These are phyloP conservation scores for Bocquillonia castaneifolia DNA, from an alignment of 441 rosid genomes.

Conservation along the genomic window DNA sequence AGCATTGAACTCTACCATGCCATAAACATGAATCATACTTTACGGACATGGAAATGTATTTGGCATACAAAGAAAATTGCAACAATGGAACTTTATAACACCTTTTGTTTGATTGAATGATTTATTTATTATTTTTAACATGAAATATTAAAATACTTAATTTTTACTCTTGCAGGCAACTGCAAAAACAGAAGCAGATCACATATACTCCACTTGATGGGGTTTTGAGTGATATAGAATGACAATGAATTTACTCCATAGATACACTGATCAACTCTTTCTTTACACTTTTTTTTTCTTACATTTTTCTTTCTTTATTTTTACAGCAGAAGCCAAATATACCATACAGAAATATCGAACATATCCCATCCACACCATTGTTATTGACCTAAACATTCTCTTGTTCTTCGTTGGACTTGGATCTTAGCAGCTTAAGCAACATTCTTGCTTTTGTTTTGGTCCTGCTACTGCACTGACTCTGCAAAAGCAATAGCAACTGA, in stretches of 20 bases:
- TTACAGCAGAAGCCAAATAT: not conserved
- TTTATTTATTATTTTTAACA: too few species aligned
- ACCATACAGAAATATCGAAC: not conserved
- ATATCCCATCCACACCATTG: not conserved
- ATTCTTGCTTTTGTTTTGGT: conserved; percentile 49
- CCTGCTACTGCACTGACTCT: conserved; percentile 52
- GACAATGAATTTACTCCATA: not conserved
- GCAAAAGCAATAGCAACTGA: conserved; percentile 51
- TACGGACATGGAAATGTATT: too few species aligned
- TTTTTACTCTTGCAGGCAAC: too few species aligned
- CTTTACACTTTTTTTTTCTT: not conserved
- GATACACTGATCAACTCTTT: not conserved
- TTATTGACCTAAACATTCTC: conserved; percentile 6
- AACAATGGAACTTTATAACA: too few species aligned
- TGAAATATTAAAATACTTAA: too few species aligned
- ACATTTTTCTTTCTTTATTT: not conserved
- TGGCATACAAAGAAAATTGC: too few species aligned
- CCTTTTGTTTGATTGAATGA: too few species aligned
- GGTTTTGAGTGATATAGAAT: not conserved
- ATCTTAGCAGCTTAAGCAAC: conserved; percentile 51
- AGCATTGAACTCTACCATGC: too few species aligned
- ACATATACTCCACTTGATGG: not conserved
- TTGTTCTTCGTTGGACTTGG: conserved; percentile 32
- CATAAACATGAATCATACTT: too few species aligned
- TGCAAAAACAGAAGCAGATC: too few species aligned